Base-by-base conservation (phyloP, 345 rosid genomes). In the Eucalyptus tenuipes region DNA sequence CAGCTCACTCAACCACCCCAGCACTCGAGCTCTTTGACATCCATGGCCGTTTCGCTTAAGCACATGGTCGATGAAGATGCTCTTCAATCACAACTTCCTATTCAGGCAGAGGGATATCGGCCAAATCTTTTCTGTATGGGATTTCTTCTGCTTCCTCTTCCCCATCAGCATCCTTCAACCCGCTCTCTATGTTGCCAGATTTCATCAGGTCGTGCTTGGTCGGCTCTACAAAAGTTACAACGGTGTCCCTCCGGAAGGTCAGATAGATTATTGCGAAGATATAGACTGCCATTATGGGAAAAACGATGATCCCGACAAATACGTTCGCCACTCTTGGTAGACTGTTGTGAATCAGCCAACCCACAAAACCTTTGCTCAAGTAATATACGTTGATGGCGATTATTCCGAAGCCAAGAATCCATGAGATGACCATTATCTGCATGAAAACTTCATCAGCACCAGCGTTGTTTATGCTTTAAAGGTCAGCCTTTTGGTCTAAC, bases 341-440 rank as follows among this genome's bases (percentile, higher is more conserved):
- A 42, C 85, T 85, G 86, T 90, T 94, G 93, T 94, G 89, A 33
- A 91, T 49, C 29, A 95, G 71, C 97, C 97, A 96, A 8, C 22
- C 90, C 27, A 94, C 93, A 22, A 96, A 96, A 11, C 90, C 90
- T 2, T 95, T 94, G 90, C 87, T 89, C 7, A 95, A 89, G 91
- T 94, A 95, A 81, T 96, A 96, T 3, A 96, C 29, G 49, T 96
- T 96, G 91, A 96, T 93, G 82, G 96, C 95, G 17, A 93, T 94
- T 33, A 96, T 90, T 45, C 92, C 93, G 5, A 90, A 27, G 3
- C 96, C 96, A n/a, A 96, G 82, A 52, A 93, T 87, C 98, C 97
- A 96, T 16, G 97, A 94, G 42, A 94, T 25, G 22, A 94, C 91
- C 40, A 94, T 92, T 18, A 92, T 90, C 98, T 96, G 94, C 91